These are phyloP conservation scores for Aspergillus nanangensis DNA, from an alignment of 495 filamentous ascomycete species.

Conservation along the genomic window DNA sequence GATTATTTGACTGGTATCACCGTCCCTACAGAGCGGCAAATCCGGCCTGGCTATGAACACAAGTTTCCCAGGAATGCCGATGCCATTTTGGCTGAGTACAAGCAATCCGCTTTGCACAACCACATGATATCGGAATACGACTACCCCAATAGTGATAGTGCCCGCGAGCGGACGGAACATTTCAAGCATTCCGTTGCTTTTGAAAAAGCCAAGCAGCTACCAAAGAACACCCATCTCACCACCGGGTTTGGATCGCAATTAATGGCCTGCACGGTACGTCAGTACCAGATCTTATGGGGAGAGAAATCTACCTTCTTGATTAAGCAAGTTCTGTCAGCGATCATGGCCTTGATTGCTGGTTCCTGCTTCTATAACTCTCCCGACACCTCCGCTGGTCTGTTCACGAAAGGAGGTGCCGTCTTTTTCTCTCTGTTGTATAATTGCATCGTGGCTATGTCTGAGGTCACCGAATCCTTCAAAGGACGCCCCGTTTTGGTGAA, in stretches of 20 bases:
- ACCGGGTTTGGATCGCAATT: constrained; percentile 56
- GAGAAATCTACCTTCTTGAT: constrained; percentile 57
- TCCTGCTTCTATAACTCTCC: constrained; percentile 38
- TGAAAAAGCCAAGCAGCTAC: constrained; percentile 37
- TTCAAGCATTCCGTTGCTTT: constrained; percentile 46
- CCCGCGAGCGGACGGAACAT: constrained; percentile 37
- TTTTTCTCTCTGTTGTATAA: constrained; percentile 77
- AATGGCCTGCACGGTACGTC: constrained; percentile 47
- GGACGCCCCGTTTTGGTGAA: constrained; percentile 69
- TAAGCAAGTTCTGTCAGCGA: constrained; percentile 47
- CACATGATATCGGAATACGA: constrained; percentile 43
- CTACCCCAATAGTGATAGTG: constrained; percentile 41
- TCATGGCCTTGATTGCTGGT: constrained; percentile 37
- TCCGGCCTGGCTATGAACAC: constrained; percentile 48
- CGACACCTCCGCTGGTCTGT: constrained; percentile 39
- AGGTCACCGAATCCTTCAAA: constrained; percentile 65
- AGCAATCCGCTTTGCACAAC: constrained; percentile 29
- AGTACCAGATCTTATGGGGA: constrained; percentile 56
- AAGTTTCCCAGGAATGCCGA: constrained; percentile 45
- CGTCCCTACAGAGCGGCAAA: constrained; percentile 59
- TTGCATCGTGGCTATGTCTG: constrained; percentile 64
- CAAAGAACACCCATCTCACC: constrained; percentile 48
- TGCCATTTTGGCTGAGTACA: constrained; percentile 32
- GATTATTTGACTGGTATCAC: constrained; percentile 70
- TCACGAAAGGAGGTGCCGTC: constrained; percentile 50